These are phyloP conservation scores for Fusarium nematophilum DNA, from an alignment of 2,329 filamentous ascomycete genomes.

Conservation along the genomic window DNA sequence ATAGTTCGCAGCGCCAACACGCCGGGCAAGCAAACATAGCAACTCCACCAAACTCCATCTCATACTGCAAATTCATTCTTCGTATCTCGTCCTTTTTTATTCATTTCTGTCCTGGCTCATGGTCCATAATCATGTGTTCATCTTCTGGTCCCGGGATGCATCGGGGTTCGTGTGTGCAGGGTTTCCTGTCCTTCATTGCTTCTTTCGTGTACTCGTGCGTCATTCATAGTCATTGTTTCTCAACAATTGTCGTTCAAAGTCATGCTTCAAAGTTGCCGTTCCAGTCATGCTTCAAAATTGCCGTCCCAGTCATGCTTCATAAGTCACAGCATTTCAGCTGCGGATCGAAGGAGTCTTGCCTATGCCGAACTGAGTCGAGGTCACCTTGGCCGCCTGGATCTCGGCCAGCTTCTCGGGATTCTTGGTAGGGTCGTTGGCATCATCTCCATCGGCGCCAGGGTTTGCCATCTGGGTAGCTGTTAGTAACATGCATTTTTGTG, in stretches of 20 bases:
- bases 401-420: slow-evolving; percentile 55
- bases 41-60: background rate
- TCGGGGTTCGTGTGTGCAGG: too few relatives aligned
- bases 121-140: background rate
- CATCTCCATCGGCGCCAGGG: slow-evolving; percentile 58
- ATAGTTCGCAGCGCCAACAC: background rate
- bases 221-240: slow-evolving; percentile 5
- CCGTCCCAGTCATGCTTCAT: slow-evolving; percentile 15
- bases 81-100: background rate
- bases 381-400: slow-evolving; percentile 30
- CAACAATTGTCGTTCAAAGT: too few relatives aligned
- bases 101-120: background rate
- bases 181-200: background rate
- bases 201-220: slow-evolving; percentile 18
- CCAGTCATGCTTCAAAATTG: too few relatives aligned
- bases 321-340: slow-evolving; percentile 19
- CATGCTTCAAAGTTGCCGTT: too few relatives aligned
- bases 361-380: slow-evolving; percentile 29
- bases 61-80: background rate
- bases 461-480: slow-evolving; percentile 54
- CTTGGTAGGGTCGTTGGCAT: slow-evolving; percentile 56
- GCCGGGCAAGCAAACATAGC: background rate
- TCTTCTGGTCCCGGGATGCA: too few relatives aligned
- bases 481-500: background rate
- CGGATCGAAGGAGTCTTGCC: slow-evolving; percentile 39